Evolutionary conservation across 176 grass and related monocot species (phyloP), one percentile per base, ranked within the genome.

Genomic region (Oryza punctata): DNA sequence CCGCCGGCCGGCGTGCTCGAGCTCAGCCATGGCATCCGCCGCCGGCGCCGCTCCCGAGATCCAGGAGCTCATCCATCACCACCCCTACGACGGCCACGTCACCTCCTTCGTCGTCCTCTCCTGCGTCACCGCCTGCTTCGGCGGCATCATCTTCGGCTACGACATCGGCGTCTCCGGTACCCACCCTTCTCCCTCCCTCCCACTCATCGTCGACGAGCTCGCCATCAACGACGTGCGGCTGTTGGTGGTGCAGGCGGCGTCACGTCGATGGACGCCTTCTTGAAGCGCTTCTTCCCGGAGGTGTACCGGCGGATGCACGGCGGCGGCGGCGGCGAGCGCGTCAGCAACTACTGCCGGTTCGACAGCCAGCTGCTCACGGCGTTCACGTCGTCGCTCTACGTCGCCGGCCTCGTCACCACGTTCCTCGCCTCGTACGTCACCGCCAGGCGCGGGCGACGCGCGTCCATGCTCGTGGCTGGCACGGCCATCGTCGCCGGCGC

Each of bases 311-410:
- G 32, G 43, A 92, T 87, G 84, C 67, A 84, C 7, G 37, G 37
- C 37, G 87, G 87, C 24, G 26, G 72, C 5, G 33, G 37, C 37
- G 87, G 87, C 25, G 26, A 78, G n/a, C 18, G 68, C 46, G 68
- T 93, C 3, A 93, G 85, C 82, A 93, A 90, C 66, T 95, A 95
- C 80, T 95, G 93, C 82, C 77, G 81, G 59, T 95, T 92, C 52
- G 65, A 95, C 64, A 92, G 90, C 87, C 93, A 95, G 82, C 82
- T 90, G 12, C 79, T 95, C 18, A 88, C 87, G 0, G 25, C 47
- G 2, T 92, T 95, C 87, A 92, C 93, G 5, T 95, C 93, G 3
- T 92, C 90, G 1, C 82, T 95, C 18, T 95, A 95, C 29, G 3
- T 87, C n/a, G 67, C 91, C 0, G 91, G 91, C 15, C 88, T 90